Base-by-base conservation (phyloP, 2,329 filamentous ascomycete species). In the Penicillium olsonii region DNA sequence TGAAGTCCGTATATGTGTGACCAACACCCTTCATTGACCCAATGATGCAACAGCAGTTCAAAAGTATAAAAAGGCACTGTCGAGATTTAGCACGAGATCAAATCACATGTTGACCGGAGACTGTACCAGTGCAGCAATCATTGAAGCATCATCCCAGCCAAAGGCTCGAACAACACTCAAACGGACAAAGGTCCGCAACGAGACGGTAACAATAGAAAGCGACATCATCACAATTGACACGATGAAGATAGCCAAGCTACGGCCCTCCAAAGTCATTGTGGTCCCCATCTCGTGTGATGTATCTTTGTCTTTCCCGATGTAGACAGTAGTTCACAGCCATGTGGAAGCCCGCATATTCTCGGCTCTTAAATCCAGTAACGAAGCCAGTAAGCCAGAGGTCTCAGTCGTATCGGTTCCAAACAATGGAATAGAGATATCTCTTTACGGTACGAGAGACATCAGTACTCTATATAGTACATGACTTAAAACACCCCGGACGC, bases 111-210 rank as follows among this genome's bases (percentile, higher is more conserved):
- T 31, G 7, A n/a, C 3, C 12, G n/a, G 14, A 4, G 3, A 7
- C 22, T 17, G n/a, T 54, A 63, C 61, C 52, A 62, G 19, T 9
- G 60, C 61, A 19, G 47, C 26, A 14, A 62, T 38, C 60, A 63
- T 64, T 9, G 62, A 38, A 7, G 44, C 41, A 49, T 64, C 61
- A 42, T 64, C 61, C 58, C 54, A 62, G 3, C 60, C 60, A 45
- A 64, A 62, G 1, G 55, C 55, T 2, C 50, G 45, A 31, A 64
- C 54, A 2, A 62, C 22, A 15, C 50, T 46, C 11, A 59, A 4
- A 14, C 62, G 61, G 19, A 59, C 60, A 42, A 64, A 62, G n/a
- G 39, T 57, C 17, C 59, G 49, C 18, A 63, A 22, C 4, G 40
- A 24, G 18, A 64, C 62, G 5, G 56, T 50, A 9, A 61, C 17